phyloP scores from a whole-genome alignment of 371 early-diverging fungal species.

The Cokeromyces recurvatus region DNA sequence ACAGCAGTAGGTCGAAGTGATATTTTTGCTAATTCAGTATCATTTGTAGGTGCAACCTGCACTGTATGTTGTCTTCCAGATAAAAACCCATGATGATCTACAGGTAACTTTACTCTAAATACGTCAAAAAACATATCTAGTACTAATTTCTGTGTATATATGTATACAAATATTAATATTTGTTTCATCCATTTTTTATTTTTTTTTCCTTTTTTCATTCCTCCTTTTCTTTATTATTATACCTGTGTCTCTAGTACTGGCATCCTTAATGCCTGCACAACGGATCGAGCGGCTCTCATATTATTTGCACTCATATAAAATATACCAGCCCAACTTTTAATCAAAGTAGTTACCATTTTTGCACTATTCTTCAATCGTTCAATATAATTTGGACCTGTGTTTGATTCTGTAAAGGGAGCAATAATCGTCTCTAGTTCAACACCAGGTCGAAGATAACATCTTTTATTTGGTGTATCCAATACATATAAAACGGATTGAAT shows the following conservation, averaged over 20 bases:
- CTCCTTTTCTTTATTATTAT: too few relatives aligned
- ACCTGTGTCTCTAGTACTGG: slow-evolving; percentile 78
- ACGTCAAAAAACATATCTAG: slow-evolving; percentile 77
- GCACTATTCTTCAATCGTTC: slow-evolving; percentile 65
- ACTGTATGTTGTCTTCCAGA: slow-evolving; percentile 44
- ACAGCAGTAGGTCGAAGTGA: slow-evolving; percentile 13
- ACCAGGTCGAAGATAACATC: slow-evolving; percentile 68
- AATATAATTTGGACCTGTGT: slow-evolving; percentile 54
- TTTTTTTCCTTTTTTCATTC: too few relatives aligned
- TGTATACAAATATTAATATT: background rate
- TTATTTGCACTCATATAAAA: slow-evolving; percentile 74
- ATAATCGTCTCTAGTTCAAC: slow-evolving; percentile 75
- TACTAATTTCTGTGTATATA: slow-evolving; percentile 54
- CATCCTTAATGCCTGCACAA: slow-evolving; percentile 70
- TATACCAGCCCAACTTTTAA: slow-evolving; percentile 79
- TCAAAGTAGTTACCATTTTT: slow-evolving; percentile 53
- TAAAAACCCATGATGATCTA: slow-evolving; percentile 57
- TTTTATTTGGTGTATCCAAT: slow-evolving; percentile 63
- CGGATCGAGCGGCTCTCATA: slow-evolving; percentile 64
- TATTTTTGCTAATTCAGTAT: slow-evolving; percentile 11
- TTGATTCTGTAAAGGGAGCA: slow-evolving; percentile 73
- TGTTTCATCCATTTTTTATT: too few relatives aligned
- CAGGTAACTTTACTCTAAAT: slow-evolving; percentile 66
- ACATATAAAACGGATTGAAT: slow-evolving; percentile 66
- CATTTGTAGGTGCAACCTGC: slow-evolving; percentile 28